phyloP scores from a whole-genome alignment of 1,139 yeast species.

The Blastobotrys arbuscula region DNA sequence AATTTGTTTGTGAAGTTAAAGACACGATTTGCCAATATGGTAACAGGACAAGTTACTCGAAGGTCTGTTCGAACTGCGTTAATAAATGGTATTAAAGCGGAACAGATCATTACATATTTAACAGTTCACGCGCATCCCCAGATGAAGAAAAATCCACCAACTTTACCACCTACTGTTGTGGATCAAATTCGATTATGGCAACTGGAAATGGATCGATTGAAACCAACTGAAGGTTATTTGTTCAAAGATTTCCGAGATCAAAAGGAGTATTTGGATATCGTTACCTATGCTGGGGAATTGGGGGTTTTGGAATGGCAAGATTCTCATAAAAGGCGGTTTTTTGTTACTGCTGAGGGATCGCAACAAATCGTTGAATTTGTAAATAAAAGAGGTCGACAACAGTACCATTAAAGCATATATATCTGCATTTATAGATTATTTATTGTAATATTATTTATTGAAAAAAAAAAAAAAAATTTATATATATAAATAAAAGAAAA shows the following conservation, averaged over 20 bases:
- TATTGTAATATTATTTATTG: neutral
- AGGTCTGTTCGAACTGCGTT: constrained; percentile 85
- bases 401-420: neutral
- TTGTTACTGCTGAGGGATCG: constrained; percentile 86
- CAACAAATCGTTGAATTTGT: constrained; percentile 84
- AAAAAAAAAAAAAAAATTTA: neutral
- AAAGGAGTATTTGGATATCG: constrained; percentile 67
- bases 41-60: constrained; percentile 87
- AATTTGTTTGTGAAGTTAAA: constrained; percentile 80
- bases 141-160: constrained; percentile 48
- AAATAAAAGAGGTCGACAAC: constrained; percentile 30
- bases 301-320: constrained; percentile 89
- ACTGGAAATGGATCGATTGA: constrained; percentile 86
- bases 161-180: constrained; percentile 90
- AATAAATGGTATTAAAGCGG: constrained; percentile 87
- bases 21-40: constrained; percentile 85
- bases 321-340: constrained; percentile 58
- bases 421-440: neutral
- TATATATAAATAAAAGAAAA: neutral
- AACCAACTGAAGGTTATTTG: constrained; percentile 79
- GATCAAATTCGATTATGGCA: constrained; percentile 97
- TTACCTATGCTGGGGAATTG: constrained; percentile 78
- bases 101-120: constrained; percentile 82
- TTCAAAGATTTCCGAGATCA: constrained; percentile 79
- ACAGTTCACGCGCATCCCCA: constrained; percentile 95